phyloP scores from a whole-genome alignment of 805 yeast species.

The Yueomyces sp. region DNA sequence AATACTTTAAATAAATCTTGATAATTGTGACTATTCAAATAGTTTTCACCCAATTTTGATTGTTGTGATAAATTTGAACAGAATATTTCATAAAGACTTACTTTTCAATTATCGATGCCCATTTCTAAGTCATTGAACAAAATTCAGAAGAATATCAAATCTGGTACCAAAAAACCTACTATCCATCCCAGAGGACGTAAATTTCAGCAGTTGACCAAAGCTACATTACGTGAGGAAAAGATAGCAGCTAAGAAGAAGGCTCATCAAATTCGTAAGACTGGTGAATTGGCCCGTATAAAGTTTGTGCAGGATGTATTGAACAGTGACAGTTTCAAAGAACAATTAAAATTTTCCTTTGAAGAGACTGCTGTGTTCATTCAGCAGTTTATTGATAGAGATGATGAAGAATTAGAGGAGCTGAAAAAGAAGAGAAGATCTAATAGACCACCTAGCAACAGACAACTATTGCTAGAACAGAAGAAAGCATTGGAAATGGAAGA shows the following conservation, averaged over 20 bases:
- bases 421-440: conserved; percentile 65
- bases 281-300: conserved; percentile 43
- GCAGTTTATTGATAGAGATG: conserved; percentile 53
- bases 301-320: conserved; percentile 49
- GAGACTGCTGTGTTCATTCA: conserved; percentile 52
- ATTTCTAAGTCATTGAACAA: conserved; percentile 23
- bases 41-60: too few relatives aligned
- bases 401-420: conserved; percentile 58
- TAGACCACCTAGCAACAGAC: conserved; percentile 67
- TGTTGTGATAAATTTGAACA: too few relatives aligned
- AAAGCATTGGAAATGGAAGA: conserved; percentile 48
- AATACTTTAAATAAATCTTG: too few relatives aligned
- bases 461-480: conserved; percentile 49
- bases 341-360: conserved; percentile 33
- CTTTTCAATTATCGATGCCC: conserved; percentile 13
- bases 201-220: conserved; percentile 69
- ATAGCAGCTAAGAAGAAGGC: conserved; percentile 44
- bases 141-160: conserved; percentile 17
- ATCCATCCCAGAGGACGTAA: conserved; percentile 81
- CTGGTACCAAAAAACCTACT: conserved; percentile 17
- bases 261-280: conserved; percentile 44
- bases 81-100: too few relatives aligned
- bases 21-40: too few relatives aligned
- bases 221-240: conserved; percentile 73
- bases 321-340: conserved; percentile 26